Conservation (phyloP, 2,329 filamentous ascomycete species). For the Colletotrichum trifolii region DNA sequence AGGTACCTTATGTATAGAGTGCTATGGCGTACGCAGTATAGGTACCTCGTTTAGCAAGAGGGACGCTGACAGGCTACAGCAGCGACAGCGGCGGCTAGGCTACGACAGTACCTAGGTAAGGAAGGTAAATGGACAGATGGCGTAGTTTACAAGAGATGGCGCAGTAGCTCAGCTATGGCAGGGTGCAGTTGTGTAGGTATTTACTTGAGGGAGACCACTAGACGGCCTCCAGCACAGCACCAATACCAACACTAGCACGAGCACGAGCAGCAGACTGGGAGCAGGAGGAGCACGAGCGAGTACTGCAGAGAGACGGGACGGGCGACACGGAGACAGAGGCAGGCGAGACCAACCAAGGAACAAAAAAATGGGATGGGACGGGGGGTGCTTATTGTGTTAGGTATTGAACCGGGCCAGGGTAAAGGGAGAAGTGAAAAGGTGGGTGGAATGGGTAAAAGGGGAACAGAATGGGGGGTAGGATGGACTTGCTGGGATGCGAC, state of each 20-base stretch:
- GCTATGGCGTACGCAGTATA: neutral
- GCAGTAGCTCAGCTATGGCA: neutral
- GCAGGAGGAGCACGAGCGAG: neutral
- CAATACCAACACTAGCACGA: no score
- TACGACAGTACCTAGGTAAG: neutral
- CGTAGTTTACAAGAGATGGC: neutral
- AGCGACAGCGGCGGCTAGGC: neutral
- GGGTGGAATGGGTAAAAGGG: neutral
- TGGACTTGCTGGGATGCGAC: constrained; percentile 24
- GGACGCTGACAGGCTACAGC: neutral
- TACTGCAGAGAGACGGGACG: neutral
- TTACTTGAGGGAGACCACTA: no score
- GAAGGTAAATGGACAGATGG: neutral
- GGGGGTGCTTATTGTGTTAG: constrained; percentile 1
- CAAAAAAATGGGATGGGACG: constrained; percentile 18
- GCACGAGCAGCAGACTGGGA: no score
- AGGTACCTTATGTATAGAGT: neutral
- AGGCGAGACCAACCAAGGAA: constrained; percentile 21
- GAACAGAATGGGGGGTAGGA: neutral
- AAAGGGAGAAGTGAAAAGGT: neutral
- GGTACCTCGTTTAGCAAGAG: constrained; percentile 6
- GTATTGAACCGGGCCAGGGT: neutral
- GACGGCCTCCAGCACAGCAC: no score
- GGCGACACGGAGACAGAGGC: constrained; percentile 7
- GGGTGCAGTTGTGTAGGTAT: neutral